Percentiles rank a stretch among this genome's conserved stretches.
Evolutionary conservation across 148 eudicot species (phyloP).

Genomic region (Pouteria glomerata): DNA sequence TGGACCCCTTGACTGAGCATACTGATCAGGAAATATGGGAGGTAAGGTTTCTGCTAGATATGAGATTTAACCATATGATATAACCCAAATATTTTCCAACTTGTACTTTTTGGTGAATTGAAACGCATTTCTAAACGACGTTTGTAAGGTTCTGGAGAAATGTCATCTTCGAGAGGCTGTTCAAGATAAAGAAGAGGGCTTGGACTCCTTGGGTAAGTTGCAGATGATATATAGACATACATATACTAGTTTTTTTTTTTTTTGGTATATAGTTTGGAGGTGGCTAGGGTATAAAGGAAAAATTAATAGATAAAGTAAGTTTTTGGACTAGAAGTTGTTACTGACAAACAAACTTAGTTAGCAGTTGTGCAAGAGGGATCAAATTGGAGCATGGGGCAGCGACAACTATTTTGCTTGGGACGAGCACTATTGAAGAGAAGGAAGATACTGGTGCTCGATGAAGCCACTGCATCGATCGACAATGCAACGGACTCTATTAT

Average conservation of each 20-base stretch:
- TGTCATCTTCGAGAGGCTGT: conserved; percentile 75
- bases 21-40: conserved; percentile 15
- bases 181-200: conserved; percentile 57
- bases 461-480: conserved; percentile 63
- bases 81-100: background rate
- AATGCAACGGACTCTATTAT: conserved; percentile 49
- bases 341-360: background rate
- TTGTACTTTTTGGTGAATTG: background rate
- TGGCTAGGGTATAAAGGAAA: too few relatives aligned
- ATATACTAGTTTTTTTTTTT: too few relatives aligned
- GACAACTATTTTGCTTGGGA: conserved; percentile 59
- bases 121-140: background rate
- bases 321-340: background rate
- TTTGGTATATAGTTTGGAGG: too few relatives aligned
- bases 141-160: conserved; percentile 57
- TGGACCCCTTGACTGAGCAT: conserved; percentile 13
- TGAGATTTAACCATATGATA: background rate
- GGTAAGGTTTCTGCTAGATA: conserved; percentile 3
- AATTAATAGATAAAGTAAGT: too few relatives aligned
- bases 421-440: conserved; percentile 42
- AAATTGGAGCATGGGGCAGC: conserved; percentile 68
- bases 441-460: conserved; percentile 51
- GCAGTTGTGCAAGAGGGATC: conserved; percentile 58
- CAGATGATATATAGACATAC: background rate
- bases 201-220: conserved; percentile 58